Evolutionary conservation across 257 asterid genomes (phyloP).

Genomic region (Solanum lignicaule): DNA sequence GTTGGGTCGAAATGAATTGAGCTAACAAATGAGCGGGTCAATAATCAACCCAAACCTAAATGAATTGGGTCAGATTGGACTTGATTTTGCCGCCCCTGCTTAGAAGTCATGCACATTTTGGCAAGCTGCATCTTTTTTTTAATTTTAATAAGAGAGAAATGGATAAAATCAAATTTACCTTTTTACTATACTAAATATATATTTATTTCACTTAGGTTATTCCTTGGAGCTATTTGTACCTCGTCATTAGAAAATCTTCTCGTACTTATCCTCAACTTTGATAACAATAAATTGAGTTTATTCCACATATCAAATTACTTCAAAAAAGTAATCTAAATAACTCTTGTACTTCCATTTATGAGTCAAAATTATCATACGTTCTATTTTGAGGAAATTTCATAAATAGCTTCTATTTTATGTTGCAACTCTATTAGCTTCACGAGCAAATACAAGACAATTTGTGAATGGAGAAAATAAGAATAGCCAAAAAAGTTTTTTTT

Average conservation of each 20-base stretch:
- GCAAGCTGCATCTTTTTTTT: background rate
- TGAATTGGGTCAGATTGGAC: background rate
- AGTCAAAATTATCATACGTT: background rate
- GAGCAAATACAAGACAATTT: background rate
- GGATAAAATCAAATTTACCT: background rate
- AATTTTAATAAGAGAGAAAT: background rate
- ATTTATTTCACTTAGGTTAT: background rate
- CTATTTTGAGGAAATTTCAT: background rate
- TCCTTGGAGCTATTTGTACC: background rate
- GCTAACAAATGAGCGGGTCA: background rate
- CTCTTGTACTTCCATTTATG: background rate
- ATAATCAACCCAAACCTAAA: background rate
- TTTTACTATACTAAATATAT: background rate
- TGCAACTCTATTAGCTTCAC: background rate
- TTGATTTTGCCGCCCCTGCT: background rate
- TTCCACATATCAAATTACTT: background rate
- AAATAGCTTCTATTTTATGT: background rate
- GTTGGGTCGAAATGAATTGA: background rate
- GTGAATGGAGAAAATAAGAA: background rate
- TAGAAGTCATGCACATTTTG: background rate
- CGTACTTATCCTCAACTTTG: background rate
- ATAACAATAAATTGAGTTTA: background rate
- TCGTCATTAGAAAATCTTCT: background rate
- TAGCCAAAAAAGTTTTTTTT: background rate
- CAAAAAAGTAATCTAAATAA: background rate